phyloP scores from a whole-genome alignment of 2,329 filamentous ascomycete genomes.

The Monilinia laxa region DNA sequence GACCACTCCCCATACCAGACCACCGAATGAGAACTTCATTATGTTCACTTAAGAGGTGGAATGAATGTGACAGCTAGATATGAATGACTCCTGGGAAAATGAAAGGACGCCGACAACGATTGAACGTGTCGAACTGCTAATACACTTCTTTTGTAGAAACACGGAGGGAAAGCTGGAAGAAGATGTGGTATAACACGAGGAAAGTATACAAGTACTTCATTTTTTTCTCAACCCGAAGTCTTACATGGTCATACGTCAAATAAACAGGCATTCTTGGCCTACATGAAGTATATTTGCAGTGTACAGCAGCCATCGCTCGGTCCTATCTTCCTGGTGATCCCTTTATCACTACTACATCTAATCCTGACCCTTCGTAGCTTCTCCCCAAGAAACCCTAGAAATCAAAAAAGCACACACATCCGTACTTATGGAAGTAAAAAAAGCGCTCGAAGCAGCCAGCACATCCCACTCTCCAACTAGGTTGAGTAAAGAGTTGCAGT shows the following conservation, averaged over 20 bases:
- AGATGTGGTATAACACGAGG: not conserved
- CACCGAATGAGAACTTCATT: constrained; percentile 19
- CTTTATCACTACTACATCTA: not conserved
- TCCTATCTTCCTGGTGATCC: not conserved
- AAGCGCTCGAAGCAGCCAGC: no score
- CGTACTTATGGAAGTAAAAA: not conserved
- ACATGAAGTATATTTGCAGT: constrained; percentile 6
- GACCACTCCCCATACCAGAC: constrained; percentile 3
- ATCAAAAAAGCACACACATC: not conserved
- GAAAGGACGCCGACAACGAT: constrained; percentile 19
- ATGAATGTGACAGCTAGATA: not conserved
- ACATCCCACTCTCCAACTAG: no score
- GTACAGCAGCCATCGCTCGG: not conserved
- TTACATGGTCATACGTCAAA: not conserved
- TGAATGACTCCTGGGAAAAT: not conserved
- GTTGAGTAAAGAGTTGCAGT: not conserved
- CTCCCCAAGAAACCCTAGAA: not conserved
- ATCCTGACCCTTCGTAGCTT: not conserved
- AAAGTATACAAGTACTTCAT: constrained; percentile 7
- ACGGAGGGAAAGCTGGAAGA: not conserved
- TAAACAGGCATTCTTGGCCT: not conserved
- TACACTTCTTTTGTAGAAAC: not conserved
- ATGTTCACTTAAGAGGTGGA: not conserved
- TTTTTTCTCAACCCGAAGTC: not conserved
- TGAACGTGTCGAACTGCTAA: constrained; percentile 17